Conservation (phyloP, 495 filamentous ascomycete genomes). For the Staphylotrichum tortipilum region DNA sequence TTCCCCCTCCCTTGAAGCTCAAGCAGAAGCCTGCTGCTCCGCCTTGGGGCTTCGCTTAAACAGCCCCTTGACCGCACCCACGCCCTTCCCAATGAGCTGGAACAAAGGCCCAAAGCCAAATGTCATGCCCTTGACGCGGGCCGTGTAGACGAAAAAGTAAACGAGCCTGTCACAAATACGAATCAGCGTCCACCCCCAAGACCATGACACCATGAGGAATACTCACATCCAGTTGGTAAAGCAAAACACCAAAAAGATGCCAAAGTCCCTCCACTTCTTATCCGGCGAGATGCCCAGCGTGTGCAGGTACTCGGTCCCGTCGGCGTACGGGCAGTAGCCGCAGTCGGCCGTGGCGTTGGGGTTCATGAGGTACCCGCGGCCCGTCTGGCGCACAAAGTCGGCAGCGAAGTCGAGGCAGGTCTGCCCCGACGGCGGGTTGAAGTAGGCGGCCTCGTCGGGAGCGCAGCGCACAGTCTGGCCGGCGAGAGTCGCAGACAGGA, state of each 20-base stretch:
- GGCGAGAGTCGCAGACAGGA: conserved; percentile 54
- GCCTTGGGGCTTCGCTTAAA: conserved; percentile 1
- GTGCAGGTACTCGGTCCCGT: conserved; percentile 57
- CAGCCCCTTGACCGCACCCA: conserved; percentile 11
- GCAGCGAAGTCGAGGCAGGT: conserved; percentile 55
- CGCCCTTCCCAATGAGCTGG: neutral
- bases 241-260: conserved; percentile 69
- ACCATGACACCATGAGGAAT: no score
- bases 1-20: neutral
- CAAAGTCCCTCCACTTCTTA: conserved; percentile 65
- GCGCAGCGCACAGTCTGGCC: conserved; percentile 50
- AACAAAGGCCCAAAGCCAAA: conserved; percentile 52
- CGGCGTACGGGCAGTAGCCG: conserved; percentile 64
- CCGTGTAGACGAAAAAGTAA: conserved; percentile 78
- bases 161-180: conserved; percentile 47
- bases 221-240: conserved; percentile 60
- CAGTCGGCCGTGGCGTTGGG: conserved; percentile 50
- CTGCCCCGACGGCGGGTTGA: conserved; percentile 53
- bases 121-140: conserved; percentile 62
- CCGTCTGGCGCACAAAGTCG: conserved; percentile 40
- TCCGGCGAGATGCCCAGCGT: conserved; percentile 56
- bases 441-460: conserved; percentile 52
- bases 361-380: conserved; percentile 52
- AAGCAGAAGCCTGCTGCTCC: neutral
- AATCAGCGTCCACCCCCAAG: no score